Evolutionary conservation across 805 yeast species (phyloP).

Genomic region (Teunomyces tritomae): DNA sequence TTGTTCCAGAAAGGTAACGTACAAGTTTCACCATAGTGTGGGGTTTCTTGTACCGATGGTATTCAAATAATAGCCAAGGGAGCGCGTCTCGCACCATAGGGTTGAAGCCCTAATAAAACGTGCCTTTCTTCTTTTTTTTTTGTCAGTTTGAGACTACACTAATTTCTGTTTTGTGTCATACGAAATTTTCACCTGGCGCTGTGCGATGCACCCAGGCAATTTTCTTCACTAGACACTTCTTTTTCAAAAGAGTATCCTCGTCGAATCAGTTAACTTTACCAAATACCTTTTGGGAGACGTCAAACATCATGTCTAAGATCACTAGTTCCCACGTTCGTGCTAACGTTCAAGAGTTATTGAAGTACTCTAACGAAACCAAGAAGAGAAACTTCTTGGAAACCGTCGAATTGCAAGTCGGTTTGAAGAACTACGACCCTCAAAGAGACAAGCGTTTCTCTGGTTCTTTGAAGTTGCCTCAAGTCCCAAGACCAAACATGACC

Average conservation of each 20-base stretch:
- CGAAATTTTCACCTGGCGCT: slow-evolving; percentile 1
- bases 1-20: background rate
- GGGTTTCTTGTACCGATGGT: background rate
- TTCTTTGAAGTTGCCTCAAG: slow-evolving; percentile 94
- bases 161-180: background rate
- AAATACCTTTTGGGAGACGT: slow-evolving; percentile 75
- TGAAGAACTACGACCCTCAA: slow-evolving; percentile 99
- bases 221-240: background rate
- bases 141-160: background rate
- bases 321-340: slow-evolving; percentile 93
- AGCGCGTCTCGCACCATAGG: background rate
- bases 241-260: slow-evolving; percentile 38
- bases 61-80: too few species aligned
- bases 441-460: slow-evolving; percentile 99
- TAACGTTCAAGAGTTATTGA: slow-evolving; percentile 88
- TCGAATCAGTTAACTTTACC: slow-evolving; percentile 51
- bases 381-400: slow-evolving; percentile 99
- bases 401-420: slow-evolving; percentile 98
- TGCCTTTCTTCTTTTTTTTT: too few species aligned
- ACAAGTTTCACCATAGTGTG: background rate
- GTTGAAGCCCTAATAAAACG: slow-evolving; percentile 5
- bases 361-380: slow-evolving; percentile 90
- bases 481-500: slow-evolving; percentile 99
- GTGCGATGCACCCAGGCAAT: background rate
- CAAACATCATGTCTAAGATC: slow-evolving; percentile 73